Evolutionary conservation across 192 early-diverging fungal genomes (phyloP).

Genomic region (Coemansia sp.): DNA sequence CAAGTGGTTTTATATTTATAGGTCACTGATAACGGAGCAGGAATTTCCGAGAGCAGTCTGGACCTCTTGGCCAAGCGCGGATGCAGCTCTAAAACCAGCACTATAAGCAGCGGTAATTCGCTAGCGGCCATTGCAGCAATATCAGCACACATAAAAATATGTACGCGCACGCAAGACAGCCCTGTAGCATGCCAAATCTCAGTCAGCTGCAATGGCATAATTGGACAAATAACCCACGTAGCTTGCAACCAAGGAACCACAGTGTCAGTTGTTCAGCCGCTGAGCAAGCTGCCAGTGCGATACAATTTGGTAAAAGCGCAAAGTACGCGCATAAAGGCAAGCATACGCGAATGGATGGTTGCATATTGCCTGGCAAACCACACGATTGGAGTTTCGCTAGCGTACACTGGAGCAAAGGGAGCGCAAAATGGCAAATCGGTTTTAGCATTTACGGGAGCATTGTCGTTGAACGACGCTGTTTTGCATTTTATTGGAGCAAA

Average conservation of each 20-base stretch:
- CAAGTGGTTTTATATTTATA: background rate
- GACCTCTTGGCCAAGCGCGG: constrained; percentile 20
- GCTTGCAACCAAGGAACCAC: constrained; percentile 30
- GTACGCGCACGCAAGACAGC: constrained; percentile 15
- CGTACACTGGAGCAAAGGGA: constrained; percentile 6
- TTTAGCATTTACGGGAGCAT: constrained; percentile 5
- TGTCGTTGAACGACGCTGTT: constrained; percentile 12
- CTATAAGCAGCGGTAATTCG: constrained; percentile 9
- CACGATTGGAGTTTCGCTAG: constrained; percentile 6
- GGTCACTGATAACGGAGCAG: constrained; percentile 27
- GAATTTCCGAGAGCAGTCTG: constrained; percentile 11
- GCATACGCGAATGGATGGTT: constrained; percentile 24
- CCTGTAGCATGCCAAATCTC: constrained; percentile 13
- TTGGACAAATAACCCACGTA: background rate
- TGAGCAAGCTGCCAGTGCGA: constrained; percentile 30
- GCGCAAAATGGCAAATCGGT: background rate
- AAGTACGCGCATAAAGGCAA: constrained; percentile 15
- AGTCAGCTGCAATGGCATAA: constrained; percentile 8
- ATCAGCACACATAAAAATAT: constrained; percentile 25
- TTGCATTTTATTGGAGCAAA: constrained; percentile 9
- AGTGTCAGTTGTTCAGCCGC: constrained; percentile 30
- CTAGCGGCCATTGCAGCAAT: constrained; percentile 26
- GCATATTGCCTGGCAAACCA: constrained; percentile 26
- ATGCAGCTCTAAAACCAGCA: constrained; percentile 18
- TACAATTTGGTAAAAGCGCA: constrained; percentile 28